Evolutionary conservation across 805 yeast genomes (phyloP), one percentile per base, ranked within the genome.

Genomic region (Metschnikowia koreensis): DNA sequence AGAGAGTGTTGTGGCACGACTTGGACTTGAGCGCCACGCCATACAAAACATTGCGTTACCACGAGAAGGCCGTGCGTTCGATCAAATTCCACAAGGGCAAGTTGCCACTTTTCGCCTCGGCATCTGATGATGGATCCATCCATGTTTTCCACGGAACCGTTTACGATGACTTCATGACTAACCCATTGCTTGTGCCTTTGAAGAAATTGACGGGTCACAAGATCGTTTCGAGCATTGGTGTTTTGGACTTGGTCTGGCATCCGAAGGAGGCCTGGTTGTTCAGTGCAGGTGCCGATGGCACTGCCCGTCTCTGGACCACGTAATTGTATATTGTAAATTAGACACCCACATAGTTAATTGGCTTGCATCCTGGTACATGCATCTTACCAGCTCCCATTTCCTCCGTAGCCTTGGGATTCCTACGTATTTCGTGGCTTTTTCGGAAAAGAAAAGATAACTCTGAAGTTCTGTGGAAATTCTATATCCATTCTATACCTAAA

Each of bases 181-280:
- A 93, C 70, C 98, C 99, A 54, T 75, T 94, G 68, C 81, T 94
- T 62, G 99, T 94, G 42, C 99, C 99, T 50, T 80, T 94, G 71
- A 94, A 94, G 82, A 91, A 92, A 66, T 77, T 94, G 66, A 83
- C 86, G 41, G 99, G 98, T 10, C 99, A 94, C 71, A 84, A 86
- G 67, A 80, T 90, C 44, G 74, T 83, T 17, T 81, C 82, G 60
- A 86, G 87, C 64, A 74, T 94, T 51, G 99, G 99, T 65, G 96
- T 94, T 13, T 77, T 94, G 65, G 87, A 84, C 65, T 81, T 87
- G 45, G 81, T 82, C 46, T 94, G 99, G 99, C 99, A 94, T 77
- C 98, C 98, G 58, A 84, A 86, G 62, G 98, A 94, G 73, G 97
- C 99, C 0, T 94, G 99, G 99, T 77, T 94, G 65, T 91, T 94